Evolutionary conservation across 2,329 filamentous ascomycete species (phyloP).

Genomic region (Colletotrichum limetticola): DNA sequence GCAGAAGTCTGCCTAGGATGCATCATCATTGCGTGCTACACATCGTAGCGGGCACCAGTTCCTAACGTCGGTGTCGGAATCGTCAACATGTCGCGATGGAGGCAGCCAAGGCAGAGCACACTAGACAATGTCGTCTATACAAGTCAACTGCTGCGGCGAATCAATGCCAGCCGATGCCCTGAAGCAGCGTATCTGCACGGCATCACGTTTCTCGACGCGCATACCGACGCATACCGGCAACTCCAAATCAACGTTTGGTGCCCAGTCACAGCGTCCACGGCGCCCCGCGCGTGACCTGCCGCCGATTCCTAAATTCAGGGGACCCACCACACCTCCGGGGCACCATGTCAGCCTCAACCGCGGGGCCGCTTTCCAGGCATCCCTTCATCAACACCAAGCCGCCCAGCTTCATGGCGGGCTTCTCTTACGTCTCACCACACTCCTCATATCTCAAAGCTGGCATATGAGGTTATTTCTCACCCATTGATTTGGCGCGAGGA

Average conservation of each 20-base stretch:
- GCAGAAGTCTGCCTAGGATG: neutral
- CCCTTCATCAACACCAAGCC: slow-evolving; percentile 12
- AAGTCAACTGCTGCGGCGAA: neutral
- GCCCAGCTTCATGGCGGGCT: neutral
- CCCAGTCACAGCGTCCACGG: slow-evolving; percentile 6
- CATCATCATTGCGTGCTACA: neutral
- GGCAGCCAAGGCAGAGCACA: neutral
- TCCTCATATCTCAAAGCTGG: neutral
- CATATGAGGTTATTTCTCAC: neutral
- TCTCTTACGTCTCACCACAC: neutral
- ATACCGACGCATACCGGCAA: slow-evolving; percentile 1
- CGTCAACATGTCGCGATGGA: neutral
- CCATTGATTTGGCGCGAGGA: neutral
- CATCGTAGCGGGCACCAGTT: neutral
- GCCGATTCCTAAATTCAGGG: slow-evolving; percentile 28
- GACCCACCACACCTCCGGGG: slow-evolving; percentile 22
- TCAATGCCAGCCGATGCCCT: too few relatives aligned
- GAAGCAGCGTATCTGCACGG: neutral
- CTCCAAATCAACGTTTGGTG: neutral
- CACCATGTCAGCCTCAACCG: slow-evolving; percentile 22
- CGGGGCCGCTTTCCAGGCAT: slow-evolving; percentile 9
- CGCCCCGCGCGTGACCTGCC: slow-evolving; percentile 24
- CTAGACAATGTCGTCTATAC: neutral
- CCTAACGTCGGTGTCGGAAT: neutral
- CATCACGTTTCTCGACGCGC: slow-evolving; percentile 35